Percentiles rank a stretch among this genome's conserved stretches.
Conservation (phyloP, 2,329 filamentous ascomycete genomes). For the Ambrosiella cleistominuta region DNA sequence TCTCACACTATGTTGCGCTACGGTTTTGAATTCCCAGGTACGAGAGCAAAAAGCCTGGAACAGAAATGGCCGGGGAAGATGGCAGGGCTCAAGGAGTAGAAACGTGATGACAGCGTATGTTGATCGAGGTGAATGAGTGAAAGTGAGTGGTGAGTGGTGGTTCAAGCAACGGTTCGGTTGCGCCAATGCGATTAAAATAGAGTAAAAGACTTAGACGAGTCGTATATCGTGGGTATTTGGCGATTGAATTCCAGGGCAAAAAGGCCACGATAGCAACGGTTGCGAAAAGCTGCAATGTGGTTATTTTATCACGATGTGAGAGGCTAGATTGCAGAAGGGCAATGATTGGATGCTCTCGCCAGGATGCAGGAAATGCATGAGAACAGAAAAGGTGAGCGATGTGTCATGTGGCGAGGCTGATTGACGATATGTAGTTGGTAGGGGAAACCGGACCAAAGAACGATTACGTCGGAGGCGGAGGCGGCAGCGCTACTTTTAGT, state of each 20-base stretch:
- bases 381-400: background rate
- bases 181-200: background rate
- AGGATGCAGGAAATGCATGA: background rate
- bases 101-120: background rate
- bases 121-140: background rate
- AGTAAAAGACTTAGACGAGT: background rate
- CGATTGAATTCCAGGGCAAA: background rate
- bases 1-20: constrained; percentile 1
- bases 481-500: background rate
- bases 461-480: background rate
- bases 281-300: background rate
- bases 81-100: background rate
- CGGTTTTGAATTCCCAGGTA: background rate
- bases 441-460: background rate
- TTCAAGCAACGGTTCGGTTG: background rate
- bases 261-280: background rate
- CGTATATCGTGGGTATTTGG: background rate
- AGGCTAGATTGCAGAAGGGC: background rate
- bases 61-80: background rate
- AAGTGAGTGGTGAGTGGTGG: background rate
- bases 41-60: background rate
- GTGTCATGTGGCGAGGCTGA: background rate
- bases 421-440: background rate
- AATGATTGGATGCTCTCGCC: background rate
- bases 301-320: background rate